Conservation (phyloP, 2,329 filamentous ascomycete species). For the Huntiella bhutanensis region DNA sequence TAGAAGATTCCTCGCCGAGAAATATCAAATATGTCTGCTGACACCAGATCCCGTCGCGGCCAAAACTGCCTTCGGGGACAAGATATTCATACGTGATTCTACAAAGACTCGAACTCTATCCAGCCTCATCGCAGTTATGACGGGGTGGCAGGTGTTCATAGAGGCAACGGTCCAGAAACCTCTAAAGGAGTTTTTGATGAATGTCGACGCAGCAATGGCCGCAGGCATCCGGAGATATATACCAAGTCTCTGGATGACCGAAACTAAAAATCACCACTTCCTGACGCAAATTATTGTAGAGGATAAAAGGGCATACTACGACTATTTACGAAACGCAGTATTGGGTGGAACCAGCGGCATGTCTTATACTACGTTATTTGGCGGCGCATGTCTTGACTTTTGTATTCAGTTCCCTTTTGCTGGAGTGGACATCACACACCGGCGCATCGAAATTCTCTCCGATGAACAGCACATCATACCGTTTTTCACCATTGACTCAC, state of each 20-base stretch:
- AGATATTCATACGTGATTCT: neutral
- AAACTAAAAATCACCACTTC: neutral
- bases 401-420: neutral
- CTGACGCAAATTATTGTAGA: neutral
- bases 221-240: slow-evolving; percentile 2
- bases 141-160: neutral
- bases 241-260: neutral
- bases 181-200: neutral
- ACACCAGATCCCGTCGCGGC: neutral
- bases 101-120: slow-evolving; percentile 2
- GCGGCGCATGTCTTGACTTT: neutral
- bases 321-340: slow-evolving; percentile 1
- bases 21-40: neutral
- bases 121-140: neutral
- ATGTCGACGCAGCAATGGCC: slow-evolving; percentile 1
- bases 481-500: neutral
- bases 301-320: slow-evolving; percentile 1
- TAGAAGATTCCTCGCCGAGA: neutral
- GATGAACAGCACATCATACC: neutral
- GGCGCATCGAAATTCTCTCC: neutral
- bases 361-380: neutral
- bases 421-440: neutral
- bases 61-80: neutral
- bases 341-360: neutral
- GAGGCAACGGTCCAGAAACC: neutral